Conservation (phyloP, 2,329 filamentous ascomycete species). For the Colletotrichum sp. region DNA sequence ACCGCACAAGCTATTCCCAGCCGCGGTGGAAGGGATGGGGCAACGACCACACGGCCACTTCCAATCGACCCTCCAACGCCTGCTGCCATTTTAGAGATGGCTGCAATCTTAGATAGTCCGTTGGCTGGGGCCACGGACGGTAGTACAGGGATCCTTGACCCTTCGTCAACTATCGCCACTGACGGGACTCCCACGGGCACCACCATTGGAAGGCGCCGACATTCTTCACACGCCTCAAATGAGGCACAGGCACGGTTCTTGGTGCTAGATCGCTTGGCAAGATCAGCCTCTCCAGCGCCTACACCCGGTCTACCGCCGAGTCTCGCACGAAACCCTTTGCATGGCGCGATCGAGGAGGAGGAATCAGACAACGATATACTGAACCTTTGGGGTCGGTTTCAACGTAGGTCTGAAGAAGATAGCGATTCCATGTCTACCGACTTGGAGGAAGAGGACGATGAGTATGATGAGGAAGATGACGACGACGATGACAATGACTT, state of each 20-base stretch:
- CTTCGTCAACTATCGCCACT: background rate
- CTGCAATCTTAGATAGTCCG: background rate
- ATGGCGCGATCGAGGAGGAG: conserved; percentile 38
- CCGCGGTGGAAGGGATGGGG: background rate
- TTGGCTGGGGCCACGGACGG: background rate
- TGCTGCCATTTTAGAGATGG: background rate
- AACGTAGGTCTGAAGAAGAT: conserved; percentile 51
- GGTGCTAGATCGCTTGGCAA: conserved; percentile 44
- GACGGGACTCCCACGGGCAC: background rate
- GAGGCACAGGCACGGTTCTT: conserved; percentile 34
- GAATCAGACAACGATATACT: conserved; percentile 53
- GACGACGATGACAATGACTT: conserved; percentile 58
- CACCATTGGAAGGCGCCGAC: conserved; percentile 33
- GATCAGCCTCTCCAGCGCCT: conserved; percentile 14
- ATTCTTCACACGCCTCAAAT: conserved; percentile 38
- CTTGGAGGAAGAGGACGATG: conserved; percentile 44
- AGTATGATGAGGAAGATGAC: conserved; percentile 49
- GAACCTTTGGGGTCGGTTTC: conserved; percentile 54
- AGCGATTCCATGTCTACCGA: conserved; percentile 38
- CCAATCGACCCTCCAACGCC: background rate
- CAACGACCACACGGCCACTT: background rate
- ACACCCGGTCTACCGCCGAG: background rate
- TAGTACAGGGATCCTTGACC: background rate
- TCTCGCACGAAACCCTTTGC: conserved; percentile 10
- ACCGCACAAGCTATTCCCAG: background rate